Evolutionary conservation across 1,284 basidiomycete genomes (phyloP).

Genomic region (Trametes sp.): DNA sequence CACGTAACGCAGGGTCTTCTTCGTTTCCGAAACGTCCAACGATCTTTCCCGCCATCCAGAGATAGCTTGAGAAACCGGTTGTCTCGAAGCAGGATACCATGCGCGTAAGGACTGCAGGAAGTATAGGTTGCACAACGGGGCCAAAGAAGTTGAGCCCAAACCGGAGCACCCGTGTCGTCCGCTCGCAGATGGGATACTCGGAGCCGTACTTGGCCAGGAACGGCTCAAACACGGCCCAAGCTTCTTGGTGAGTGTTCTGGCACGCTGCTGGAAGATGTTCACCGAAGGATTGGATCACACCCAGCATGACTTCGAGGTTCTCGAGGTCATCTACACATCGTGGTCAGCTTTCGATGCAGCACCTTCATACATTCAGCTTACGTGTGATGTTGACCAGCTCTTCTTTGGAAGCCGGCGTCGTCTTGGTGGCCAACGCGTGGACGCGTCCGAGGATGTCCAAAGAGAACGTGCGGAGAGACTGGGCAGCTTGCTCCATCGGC

Average conservation of each 20-base stretch:
- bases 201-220: conserved; percentile 86
- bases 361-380: too few species aligned
- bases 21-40: conserved; percentile 77
- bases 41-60: conserved; percentile 94
- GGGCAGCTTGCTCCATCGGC: conserved; percentile 86
- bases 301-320: conserved; percentile 89
- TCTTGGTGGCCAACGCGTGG: conserved; percentile 63
- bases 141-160: conserved; percentile 87
- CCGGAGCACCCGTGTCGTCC: conserved; percentile 87
- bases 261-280: conserved; percentile 85
- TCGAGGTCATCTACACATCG: conserved; percentile 77
- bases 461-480: conserved; percentile 86
- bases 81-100: conserved; percentile 84
- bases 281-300: conserved; percentile 81
- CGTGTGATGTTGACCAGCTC: conserved; percentile 55
- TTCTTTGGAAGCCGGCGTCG: conserved; percentile 61
- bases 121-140: conserved; percentile 67
- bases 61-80: conserved; percentile 87
- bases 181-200: conserved; percentile 84
- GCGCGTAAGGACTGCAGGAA: conserved; percentile 76
- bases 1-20: conserved; percentile 58
- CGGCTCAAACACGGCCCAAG: conserved; percentile 85
- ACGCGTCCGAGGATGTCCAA: conserved; percentile 77
- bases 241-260: conserved; percentile 78
- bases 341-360: too few species aligned